Evolutionary conservation across 768 basidiomycete genomes (phyloP), one percentile per base, ranked within the genome.

Genomic region (Porpolomopsis calyptriformis): DNA sequence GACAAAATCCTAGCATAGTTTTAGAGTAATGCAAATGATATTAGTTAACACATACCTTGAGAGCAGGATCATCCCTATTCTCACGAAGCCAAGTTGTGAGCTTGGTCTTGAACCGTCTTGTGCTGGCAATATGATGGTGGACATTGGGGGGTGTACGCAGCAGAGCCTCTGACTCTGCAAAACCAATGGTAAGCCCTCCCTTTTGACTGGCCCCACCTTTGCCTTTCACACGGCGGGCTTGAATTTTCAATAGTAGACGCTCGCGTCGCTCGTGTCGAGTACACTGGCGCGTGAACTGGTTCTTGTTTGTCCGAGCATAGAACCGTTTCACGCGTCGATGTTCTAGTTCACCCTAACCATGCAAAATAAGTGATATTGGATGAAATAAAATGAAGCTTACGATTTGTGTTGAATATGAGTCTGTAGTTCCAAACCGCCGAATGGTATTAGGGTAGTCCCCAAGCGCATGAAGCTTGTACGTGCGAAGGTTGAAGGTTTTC

Each of bases 321-420:
- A 61, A 61, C 0, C 43, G 40, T 47, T 71, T 71, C 16, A 60
- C 53, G 0, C 40, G 43, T 0, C 49, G 49, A 45, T 71, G 70
- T 46, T 67, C 56, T 0, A 58, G 55, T 43, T 72, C 67, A 1
- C 65, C 62, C 68, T 71, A 34, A 10, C 36, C 11, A 23, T 43
- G 20, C 24, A 19, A 16, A 35, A 4, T 52, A 18, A 41, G 33
- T 16, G 31, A 45, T 26, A 26, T 27, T n/a, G 9, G 26, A 22
- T 8, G 39, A 47, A 18, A 36, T 45, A 29, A 38, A 45, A 16
- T 20, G 18, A 24, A 36, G 34, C 39, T 26, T 23, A 50, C 49
- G 8, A 33, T 12, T 20, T 50, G 49, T 4, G 47, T 50, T 14
- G 41, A 40, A 26, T 50, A 50, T 1, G 31, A 38, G 27, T 50